Percentiles rank a stretch among this genome's conserved stretches.
Evolutionary conservation across 2,329 filamentous ascomycete genomes (phyloP).

Genomic region (Orbilia quercus): DNA sequence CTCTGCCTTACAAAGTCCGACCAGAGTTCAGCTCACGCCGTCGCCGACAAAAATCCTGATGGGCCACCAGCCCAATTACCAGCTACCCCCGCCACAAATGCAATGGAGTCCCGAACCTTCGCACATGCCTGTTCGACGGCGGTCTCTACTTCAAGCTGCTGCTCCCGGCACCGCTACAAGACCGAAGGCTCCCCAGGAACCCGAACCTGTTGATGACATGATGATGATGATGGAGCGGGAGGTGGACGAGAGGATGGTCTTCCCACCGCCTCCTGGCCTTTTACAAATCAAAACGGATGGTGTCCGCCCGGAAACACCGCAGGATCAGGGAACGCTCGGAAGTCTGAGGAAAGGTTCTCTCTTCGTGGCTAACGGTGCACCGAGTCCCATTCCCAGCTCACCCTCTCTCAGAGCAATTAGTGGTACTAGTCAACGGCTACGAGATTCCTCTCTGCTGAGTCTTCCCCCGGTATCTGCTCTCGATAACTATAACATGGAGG

Average conservation of each 20-base stretch:
- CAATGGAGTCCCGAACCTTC: slow-evolving; percentile 40
- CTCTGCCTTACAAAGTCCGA: slow-evolving; percentile 53
- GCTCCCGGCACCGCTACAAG: slow-evolving; percentile 50
- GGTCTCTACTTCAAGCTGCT: slow-evolving; percentile 46
- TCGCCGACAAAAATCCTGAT: slow-evolving; percentile 39
- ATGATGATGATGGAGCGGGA: not conserved
- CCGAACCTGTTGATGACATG: slow-evolving; percentile 16
- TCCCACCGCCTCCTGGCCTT: slow-evolving; percentile 18
- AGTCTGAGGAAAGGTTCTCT: slow-evolving; percentile 39
- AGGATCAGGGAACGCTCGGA: slow-evolving; percentile 44
- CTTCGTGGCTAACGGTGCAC: slow-evolving; percentile 47
- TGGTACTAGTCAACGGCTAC: slow-evolving; percentile 28
- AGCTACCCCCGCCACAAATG: slow-evolving; percentile 8
- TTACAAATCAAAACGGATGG: slow-evolving; percentile 23
- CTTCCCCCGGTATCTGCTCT: slow-evolving; percentile 25
- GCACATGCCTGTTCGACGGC: slow-evolving; percentile 34
- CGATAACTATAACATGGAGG: not conserved
- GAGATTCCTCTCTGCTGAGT: slow-evolving; percentile 39
- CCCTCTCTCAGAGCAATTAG: slow-evolving; percentile 42
- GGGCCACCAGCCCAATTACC: slow-evolving; percentile 20
- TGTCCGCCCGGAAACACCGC: slow-evolving; percentile 40
- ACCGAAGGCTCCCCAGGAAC: slow-evolving; percentile 36
- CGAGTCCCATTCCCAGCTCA: slow-evolving; percentile 47
- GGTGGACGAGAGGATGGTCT: slow-evolving; percentile 18
- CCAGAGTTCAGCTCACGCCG: slow-evolving; percentile 42